Evolutionary conservation across 371 early-diverging fungal genomes (phyloP).

Genomic region (Mucor circinelloides): DNA sequence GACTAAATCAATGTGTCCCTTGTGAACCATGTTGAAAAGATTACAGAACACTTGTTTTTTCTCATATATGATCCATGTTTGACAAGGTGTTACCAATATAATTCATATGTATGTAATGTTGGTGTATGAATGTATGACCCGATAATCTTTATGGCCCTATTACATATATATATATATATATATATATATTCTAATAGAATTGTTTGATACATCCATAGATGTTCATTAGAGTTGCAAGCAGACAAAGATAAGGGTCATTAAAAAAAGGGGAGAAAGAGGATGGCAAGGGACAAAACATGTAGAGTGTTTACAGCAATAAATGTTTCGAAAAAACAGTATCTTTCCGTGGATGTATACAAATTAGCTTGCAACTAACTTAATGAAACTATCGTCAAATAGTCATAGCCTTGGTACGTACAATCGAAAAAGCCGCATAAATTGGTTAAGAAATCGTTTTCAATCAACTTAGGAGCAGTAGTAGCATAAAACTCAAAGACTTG

Average conservation of each 20-base stretch:
- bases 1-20: slow-evolving; percentile 12
- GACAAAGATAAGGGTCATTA: slow-evolving; percentile 4
- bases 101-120: slow-evolving; percentile 1
- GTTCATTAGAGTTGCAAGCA: neutral
- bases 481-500: neutral
- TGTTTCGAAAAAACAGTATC: neutral
- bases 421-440: neutral
- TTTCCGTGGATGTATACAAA: neutral
- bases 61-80: slow-evolving; percentile 13
- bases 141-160: neutral
- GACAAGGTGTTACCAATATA: slow-evolving; percentile 22
- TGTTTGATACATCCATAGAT: too few species aligned
- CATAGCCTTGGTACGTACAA: neutral
- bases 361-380: neutral
- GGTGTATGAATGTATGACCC: neutral
- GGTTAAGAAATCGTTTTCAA: neutral
- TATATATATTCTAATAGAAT: neutral
- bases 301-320: neutral
- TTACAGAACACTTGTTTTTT: slow-evolving; percentile 12
- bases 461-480: neutral
- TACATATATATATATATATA: neutral
- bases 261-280: neutral
- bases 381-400: neutral
- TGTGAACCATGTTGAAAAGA: slow-evolving; percentile 8
- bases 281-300: neutral